phyloP scores from a whole-genome alignment of 495 filamentous ascomycete species.

The Penicillium robsamsonii region DNA sequence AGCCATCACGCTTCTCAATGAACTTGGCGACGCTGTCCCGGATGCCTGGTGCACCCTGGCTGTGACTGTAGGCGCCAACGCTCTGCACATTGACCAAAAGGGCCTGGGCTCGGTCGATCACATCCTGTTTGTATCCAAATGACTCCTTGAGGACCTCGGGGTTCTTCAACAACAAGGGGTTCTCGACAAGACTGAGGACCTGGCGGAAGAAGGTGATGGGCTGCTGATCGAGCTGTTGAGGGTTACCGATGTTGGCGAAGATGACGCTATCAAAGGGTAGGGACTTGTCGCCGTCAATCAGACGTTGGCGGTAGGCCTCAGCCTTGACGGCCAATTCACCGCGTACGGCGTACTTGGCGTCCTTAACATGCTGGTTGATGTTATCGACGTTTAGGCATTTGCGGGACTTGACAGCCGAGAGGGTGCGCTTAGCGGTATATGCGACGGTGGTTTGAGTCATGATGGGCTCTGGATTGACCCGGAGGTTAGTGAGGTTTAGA shows the following conservation, averaged over 20 bases:
- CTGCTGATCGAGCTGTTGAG: slow-evolving; percentile 97
- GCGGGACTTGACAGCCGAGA: slow-evolving; percentile 55
- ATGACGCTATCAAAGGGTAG: slow-evolving; percentile 90
- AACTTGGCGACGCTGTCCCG: slow-evolving; percentile 87
- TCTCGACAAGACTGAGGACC: slow-evolving; percentile 90
- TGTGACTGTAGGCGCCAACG: slow-evolving; percentile 94
- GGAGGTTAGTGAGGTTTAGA: slow-evolving; percentile 22
- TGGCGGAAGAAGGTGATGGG: slow-evolving; percentile 99
- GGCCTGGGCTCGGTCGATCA: slow-evolving; percentile 75
- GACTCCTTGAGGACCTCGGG: slow-evolving; percentile 61
- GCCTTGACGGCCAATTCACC: slow-evolving; percentile 90
- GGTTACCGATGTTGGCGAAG: slow-evolving; percentile 97
- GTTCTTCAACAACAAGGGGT: slow-evolving; percentile 78
- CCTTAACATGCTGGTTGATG: slow-evolving; percentile 83
- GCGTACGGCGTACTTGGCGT: slow-evolving; percentile 93
- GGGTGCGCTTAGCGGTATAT: slow-evolving; percentile 41
- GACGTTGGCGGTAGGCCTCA: slow-evolving; percentile 76
- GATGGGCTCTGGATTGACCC: slow-evolving; percentile 23
- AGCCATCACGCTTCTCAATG: slow-evolving; percentile 88
- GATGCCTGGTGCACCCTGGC: slow-evolving; percentile 80
- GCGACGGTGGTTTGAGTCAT: slow-evolving; percentile 38
- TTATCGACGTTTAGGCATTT: slow-evolving; percentile 73
- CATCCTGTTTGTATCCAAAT: slow-evolving; percentile 83
- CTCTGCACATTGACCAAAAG: slow-evolving; percentile 80
- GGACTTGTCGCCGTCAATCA: slow-evolving; percentile 57